A percentile compares a stretch with the other conserved stretches of the same genome.
Evolutionary conservation across 805 yeast genomes (phyloP).

Genomic region (Monosporozyma yasuniensis): DNA sequence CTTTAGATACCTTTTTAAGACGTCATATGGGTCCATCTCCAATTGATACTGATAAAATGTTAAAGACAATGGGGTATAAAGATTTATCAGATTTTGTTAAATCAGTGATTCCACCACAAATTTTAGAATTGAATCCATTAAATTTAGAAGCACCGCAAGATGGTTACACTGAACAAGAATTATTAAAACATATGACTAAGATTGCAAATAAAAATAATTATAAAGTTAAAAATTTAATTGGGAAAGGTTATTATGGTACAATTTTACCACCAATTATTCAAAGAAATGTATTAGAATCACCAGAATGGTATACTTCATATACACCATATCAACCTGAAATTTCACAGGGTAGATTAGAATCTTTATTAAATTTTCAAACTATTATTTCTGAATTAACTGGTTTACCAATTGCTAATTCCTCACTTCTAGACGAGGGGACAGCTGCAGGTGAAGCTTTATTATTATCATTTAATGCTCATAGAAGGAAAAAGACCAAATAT

Average conservation of each 20-base stretch:
- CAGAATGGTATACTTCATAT: slow-evolving; percentile 98
- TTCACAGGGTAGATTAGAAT: slow-evolving; percentile 91
- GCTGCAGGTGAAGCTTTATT: slow-evolving; percentile 98
- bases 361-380: slow-evolving; percentile 88
- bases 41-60: slow-evolving; percentile 54
- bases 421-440: slow-evolving; percentile 90
- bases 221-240: slow-evolving; percentile 68
- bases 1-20: slow-evolving; percentile 75
- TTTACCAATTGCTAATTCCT: slow-evolving; percentile 88
- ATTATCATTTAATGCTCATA: slow-evolving; percentile 56
- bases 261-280: slow-evolving; percentile 84
- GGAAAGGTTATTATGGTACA: slow-evolving; percentile 92
- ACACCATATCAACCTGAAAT: slow-evolving; percentile 99
- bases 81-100: slow-evolving; percentile 64
- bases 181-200: slow-evolving; percentile 55
- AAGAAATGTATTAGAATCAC: slow-evolving; percentile 84
- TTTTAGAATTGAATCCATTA: slow-evolving; percentile 60
- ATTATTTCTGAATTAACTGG: slow-evolving; percentile 85
- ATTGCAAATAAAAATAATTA: slow-evolving; percentile 67
- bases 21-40: slow-evolving; percentile 86
- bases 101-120: slow-evolving; percentile 67
- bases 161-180: slow-evolving; percentile 77
- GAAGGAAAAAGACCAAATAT: slow-evolving; percentile 58
- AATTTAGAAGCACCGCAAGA: slow-evolving; percentile 50
- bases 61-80: slow-evolving; percentile 50